Percentiles rank a stretch among this genome's conserved stretches.
Conservation (phyloP, 768 basidiomycete species). For the Suillus tomentosus region DNA sequence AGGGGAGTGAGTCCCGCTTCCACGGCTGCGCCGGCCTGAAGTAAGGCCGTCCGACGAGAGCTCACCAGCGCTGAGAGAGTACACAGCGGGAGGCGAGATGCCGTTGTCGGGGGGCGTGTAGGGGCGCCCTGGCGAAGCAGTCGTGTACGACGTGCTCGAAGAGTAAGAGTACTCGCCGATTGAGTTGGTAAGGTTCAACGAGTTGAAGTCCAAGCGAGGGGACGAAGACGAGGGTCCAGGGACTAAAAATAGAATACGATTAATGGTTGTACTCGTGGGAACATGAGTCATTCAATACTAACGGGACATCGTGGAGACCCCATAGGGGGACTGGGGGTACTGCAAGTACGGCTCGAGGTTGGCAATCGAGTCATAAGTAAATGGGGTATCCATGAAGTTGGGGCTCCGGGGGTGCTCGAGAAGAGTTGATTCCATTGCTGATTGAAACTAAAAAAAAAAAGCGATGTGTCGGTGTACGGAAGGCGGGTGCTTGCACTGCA, state of each 20-base stretch:
- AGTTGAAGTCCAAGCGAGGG: slow-evolving; percentile 64
- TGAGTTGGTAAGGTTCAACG: slow-evolving; percentile 56
- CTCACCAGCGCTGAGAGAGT: slow-evolving; percentile 70
- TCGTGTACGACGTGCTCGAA: slow-evolving; percentile 55
- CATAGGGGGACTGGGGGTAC: slow-evolving; percentile 67
- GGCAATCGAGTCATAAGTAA: slow-evolving; percentile 47
- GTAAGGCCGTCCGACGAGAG: slow-evolving; percentile 70
- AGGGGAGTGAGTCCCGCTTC: slow-evolving; percentile 61
- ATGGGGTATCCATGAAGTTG: slow-evolving; percentile 51
- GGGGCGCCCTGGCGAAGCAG: slow-evolving; percentile 55
- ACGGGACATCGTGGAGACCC: slow-evolving; percentile 63
- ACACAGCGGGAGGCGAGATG: slow-evolving; percentile 74
- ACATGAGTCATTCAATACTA: slow-evolving; percentile 33
- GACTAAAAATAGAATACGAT: slow-evolving; percentile 37
- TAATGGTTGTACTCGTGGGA: slow-evolving; percentile 13
- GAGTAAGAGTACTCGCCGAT: slow-evolving; percentile 62
- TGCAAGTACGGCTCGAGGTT: slow-evolving; percentile 62
- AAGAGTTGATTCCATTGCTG: slow-evolving; percentile 48
- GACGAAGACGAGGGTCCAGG: slow-evolving; percentile 53
- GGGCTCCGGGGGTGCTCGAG: slow-evolving; percentile 54
- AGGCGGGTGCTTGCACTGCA: slow-evolving; percentile 48
- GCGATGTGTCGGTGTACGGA: slow-evolving; percentile 18
- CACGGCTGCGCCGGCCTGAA: slow-evolving; percentile 69
- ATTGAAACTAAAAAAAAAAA: slow-evolving; percentile 14
- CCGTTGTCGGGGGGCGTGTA: slow-evolving; percentile 69